Evolutionary conservation across 805 yeast species (phyloP).

Genomic region (Starmerella apis): DNA sequence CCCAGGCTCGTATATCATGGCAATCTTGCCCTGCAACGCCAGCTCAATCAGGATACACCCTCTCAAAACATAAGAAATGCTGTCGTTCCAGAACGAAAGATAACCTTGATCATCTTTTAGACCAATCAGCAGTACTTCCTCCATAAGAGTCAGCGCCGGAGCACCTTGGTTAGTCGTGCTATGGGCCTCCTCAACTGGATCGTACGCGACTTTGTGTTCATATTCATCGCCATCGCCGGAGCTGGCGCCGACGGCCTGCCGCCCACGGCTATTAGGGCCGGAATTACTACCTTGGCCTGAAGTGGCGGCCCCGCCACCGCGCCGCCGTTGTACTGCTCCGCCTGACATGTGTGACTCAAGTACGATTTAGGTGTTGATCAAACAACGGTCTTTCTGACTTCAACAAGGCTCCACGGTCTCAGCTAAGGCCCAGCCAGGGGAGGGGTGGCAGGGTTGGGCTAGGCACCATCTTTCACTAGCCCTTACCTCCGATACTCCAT

Average conservation of each 20-base stretch:
- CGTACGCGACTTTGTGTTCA: constrained; percentile 38
- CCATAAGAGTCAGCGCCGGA: constrained; percentile 87
- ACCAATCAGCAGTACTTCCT: constrained; percentile 87
- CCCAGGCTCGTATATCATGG: constrained; percentile 84
- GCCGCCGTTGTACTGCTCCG: constrained; percentile 25
- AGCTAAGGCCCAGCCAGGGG: background rate
- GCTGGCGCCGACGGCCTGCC: background rate
- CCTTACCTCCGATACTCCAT: background rate
- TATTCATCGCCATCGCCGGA: constrained; percentile 17
- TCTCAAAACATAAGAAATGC: constrained; percentile 87
- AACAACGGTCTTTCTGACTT: background rate
- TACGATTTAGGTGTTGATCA: background rate
- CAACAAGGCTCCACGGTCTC: background rate
- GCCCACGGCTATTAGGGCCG: background rate
- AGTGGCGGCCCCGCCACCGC: constrained; percentile 19
- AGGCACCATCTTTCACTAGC: background rate
- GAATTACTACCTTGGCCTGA: constrained; percentile 2
- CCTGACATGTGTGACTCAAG: constrained; percentile 19
- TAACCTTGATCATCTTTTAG: constrained; percentile 93
- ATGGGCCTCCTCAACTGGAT: constrained; percentile 50
- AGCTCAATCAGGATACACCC: constrained; percentile 89
- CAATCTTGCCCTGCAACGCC: constrained; percentile 80
- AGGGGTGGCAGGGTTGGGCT: background rate
- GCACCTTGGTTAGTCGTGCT: constrained; percentile 36
- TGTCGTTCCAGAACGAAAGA: constrained; percentile 95